Evolutionary conservation across 2,329 filamentous ascomycete species (phyloP).

Genomic region (Cercospora sojina): DNA sequence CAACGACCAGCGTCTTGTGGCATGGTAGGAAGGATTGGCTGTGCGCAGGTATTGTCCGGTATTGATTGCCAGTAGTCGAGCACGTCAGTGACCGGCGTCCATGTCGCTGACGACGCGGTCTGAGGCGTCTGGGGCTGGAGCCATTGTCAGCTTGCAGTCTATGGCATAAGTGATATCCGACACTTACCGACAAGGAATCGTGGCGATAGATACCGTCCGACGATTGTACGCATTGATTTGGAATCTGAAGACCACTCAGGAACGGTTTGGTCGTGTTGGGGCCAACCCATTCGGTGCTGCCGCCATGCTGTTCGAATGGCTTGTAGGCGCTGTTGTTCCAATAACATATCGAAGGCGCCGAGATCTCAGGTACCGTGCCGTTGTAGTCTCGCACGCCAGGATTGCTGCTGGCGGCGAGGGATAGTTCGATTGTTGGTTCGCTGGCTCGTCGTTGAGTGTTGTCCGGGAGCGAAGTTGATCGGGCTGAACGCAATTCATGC

Average conservation of each 20-base stretch:
- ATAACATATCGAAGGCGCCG: background rate
- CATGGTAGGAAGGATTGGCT: slow-evolving; percentile 4
- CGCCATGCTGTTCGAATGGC: slow-evolving; percentile 10
- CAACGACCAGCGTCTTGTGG: slow-evolving; percentile 6
- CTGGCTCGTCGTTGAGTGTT: background rate
- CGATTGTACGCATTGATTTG: slow-evolving; percentile 6
- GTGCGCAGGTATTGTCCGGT: slow-evolving; percentile 4
- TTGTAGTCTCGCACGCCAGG: slow-evolving; percentile 9
- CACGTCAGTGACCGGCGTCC: slow-evolving; percentile 3
- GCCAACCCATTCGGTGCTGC: slow-evolving; percentile 7
- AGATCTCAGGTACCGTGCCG: background rate
- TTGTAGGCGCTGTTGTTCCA: slow-evolving; percentile 11
- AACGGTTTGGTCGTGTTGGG: slow-evolving; percentile 4
- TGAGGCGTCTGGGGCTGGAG: slow-evolving; percentile 3
- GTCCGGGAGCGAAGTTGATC: background rate
- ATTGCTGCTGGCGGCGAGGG: background rate
- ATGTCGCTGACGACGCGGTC: slow-evolving; percentile 8
- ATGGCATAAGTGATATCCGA: no score
- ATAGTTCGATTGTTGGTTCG: slow-evolving; percentile 1
- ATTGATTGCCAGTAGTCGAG: slow-evolving; percentile 6
- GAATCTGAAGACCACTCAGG: slow-evolving; percentile 5
- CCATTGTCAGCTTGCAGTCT: background rate
- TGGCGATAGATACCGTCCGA: slow-evolving; percentile 6
- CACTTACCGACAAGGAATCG: slow-evolving; percentile 9
- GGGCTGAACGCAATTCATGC: slow-evolving; percentile 8